Evolutionary conservation across 1,284 basidiomycete species (phyloP).

Genomic region (Puccinia hordei): DNA sequence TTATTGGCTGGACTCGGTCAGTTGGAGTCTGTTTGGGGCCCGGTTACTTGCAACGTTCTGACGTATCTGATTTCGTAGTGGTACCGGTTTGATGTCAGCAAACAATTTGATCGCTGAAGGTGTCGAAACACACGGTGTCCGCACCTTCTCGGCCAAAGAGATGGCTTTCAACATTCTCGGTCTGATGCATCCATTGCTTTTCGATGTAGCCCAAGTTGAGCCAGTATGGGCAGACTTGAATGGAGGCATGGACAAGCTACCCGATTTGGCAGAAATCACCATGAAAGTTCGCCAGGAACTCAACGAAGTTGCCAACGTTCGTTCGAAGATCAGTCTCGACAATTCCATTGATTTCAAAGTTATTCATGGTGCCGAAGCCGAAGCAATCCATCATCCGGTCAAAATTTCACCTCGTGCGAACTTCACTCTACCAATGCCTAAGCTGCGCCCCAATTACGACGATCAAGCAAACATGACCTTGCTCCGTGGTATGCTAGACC

Average conservation of each 20-base stretch:
- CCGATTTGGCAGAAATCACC: slow-evolving; percentile 89
- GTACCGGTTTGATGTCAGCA: slow-evolving; percentile 95
- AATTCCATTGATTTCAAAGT: slow-evolving; percentile 93
- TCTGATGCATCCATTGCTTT: slow-evolving; percentile 94
- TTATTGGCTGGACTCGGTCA: slow-evolving; percentile 75
- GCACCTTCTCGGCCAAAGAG: slow-evolving; percentile 98
- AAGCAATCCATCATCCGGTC: slow-evolving; percentile 87
- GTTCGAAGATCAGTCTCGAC: slow-evolving; percentile 88
- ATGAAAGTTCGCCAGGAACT: slow-evolving; percentile 76
- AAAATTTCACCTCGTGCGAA: slow-evolving; percentile 93
- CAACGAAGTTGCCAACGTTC: slow-evolving; percentile 81
- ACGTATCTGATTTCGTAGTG: slow-evolving; percentile 73
- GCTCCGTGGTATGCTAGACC: slow-evolving; percentile 82
- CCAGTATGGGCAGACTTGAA: slow-evolving; percentile 98
- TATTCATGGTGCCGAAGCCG: slow-evolving; percentile 85
- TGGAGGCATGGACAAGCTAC: slow-evolving; percentile 94
- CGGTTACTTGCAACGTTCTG: slow-evolving; percentile 52
- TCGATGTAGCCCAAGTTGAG: slow-evolving; percentile 99
- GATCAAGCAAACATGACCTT: slow-evolving; percentile 39
- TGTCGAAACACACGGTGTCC: slow-evolving; percentile 86
- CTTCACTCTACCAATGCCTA: slow-evolving; percentile 92
- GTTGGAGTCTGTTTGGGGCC: slow-evolving; percentile 58
- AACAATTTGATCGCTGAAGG: slow-evolving; percentile 94
- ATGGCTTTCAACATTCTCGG: slow-evolving; percentile 99
- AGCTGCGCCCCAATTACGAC: slow-evolving; percentile 61